Base-by-base conservation (phyloP, 768 basidiomycete species). In the Coprinopsis sp. region DNA sequence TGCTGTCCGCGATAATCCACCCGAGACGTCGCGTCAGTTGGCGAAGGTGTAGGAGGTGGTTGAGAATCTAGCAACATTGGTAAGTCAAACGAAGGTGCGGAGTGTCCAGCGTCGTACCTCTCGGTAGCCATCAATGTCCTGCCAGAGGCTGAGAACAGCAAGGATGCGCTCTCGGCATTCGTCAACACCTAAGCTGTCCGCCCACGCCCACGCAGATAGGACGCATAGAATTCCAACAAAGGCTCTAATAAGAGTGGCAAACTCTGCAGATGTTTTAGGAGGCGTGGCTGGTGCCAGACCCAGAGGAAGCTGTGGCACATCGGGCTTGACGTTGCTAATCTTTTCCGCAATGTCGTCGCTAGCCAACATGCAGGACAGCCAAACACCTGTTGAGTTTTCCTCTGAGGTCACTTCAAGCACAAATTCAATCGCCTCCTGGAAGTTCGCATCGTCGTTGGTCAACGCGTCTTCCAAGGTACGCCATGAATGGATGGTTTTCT, bases 131-230 rank as follows among this genome's bases (percentile, higher is more conserved):
- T 83, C 77, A 21, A 79, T 64, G 22, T 65, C 66, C 63, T 86
- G 83, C 84, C 83, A 87, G 19, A 85, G 47, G 4, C 76, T 72
- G 43, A 90, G 49, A 13, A 89, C 70, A 6, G 75, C 78, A 6
- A 90, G 64, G 1, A 77, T 70, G 37, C 81, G 74, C 54, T 86
- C 82, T 10, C 84, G 74, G 56, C 83, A 84, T 11, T 64, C 64
- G 47, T 78, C 74, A 45, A 81, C 76, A 1, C 82, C 82, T 16
- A 87, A 66, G 59, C 85, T 87, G 54, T 90, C 88, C 11, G 87
- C 78, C 84, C 87, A 91, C 3, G 85, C 83, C 57, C 82, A 83
- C 27, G 85, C 83, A 2, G 80, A 80, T 12, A 91, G 64, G 12
- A 87, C 78, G 41, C 73, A 71, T 2, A 81, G 72, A 6, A 89